phyloP scores from a whole-genome alignment of 2,329 filamentous ascomycete species.

The Ciborinia camelliae region DNA sequence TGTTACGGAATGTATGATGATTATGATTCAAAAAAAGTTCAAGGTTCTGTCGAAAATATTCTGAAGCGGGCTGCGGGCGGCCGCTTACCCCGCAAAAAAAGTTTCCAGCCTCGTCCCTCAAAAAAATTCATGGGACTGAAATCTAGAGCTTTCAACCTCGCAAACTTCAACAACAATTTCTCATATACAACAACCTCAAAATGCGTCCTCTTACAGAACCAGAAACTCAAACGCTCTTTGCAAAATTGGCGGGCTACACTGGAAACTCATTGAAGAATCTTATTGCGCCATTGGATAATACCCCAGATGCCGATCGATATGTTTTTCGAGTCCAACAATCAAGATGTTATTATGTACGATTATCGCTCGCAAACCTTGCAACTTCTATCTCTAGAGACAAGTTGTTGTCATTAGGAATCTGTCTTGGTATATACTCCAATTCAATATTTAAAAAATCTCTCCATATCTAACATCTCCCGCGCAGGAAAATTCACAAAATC shows the following conservation, averaged over 20 bases:
- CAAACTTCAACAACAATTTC: constrained; percentile 7
- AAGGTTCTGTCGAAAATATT: constrained; percentile 17
- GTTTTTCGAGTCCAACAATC: constrained; percentile 81
- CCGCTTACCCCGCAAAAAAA: constrained; percentile 10
- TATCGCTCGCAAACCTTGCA: constrained; percentile 86
- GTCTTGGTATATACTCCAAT: constrained; percentile 53
- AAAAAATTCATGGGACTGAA: constrained; percentile 30
- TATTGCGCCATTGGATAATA: constrained; percentile 68
- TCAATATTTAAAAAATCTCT: background rate
- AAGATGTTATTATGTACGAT: constrained; percentile 87
- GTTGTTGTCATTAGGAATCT: constrained; percentile 84
- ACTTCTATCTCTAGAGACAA: constrained; percentile 79
- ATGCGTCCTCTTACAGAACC: constrained; percentile 81
- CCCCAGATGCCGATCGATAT: constrained; percentile 68
- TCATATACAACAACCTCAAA: constrained; percentile 12
- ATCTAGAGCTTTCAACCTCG: constrained; percentile 11
- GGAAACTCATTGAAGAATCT: constrained; percentile 82
- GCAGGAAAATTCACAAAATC: constrained; percentile 92
- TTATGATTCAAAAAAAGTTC: constrained; percentile 17
- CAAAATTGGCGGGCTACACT: constrained; percentile 92
- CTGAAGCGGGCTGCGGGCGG: constrained; percentile 23
- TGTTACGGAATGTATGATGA: constrained; percentile 16
- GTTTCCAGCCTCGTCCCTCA: constrained; percentile 18
- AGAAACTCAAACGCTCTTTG: constrained; percentile 79
- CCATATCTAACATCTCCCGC: constrained; percentile 22